These are phyloP conservation scores for Rhododendron ferrugineum DNA, from an alignment of 148 eudicot species.

Conservation along the genomic window DNA sequence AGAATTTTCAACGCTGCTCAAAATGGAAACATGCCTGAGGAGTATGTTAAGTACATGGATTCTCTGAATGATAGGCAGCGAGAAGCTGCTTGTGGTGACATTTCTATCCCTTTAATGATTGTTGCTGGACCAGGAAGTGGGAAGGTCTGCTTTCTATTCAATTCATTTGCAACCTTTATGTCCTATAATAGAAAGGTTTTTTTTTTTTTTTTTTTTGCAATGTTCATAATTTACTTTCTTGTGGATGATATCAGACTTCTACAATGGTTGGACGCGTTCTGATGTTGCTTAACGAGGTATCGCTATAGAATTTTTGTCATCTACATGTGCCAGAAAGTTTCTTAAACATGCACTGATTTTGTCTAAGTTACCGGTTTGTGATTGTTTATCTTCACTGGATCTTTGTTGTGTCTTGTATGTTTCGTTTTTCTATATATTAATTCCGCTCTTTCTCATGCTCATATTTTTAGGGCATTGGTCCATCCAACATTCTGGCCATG, in stretches of 20 bases:
- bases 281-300: conserved; percentile 79
- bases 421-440: background rate
- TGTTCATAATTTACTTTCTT: conserved; percentile 8
- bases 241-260: conserved; percentile 59
- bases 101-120: conserved; percentile 76
- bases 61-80: conserved; percentile 69
- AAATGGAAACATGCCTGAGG: conserved; percentile 45
- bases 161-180: background rate
- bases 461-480: conserved; percentile 53
- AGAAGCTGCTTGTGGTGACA: conserved; percentile 83
- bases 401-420: background rate
- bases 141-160: conserved; percentile 45
- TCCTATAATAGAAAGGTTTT: background rate
- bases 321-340: background rate
- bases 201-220: background rate
- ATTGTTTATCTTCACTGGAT: conserved; percentile 9
- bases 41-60: conserved; percentile 56
- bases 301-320: background rate
- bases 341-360: background rate
- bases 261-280: conserved; percentile 96
- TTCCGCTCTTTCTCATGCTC: background rate
- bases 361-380: background rate
- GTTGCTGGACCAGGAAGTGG: conserved; percentile 99
- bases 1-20: conserved; percentile 14
- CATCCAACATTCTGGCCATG: conserved; percentile 94